phyloP scores from a whole-genome alignment of 108 stramenopile species.

The Bacterosira constricta region DNA sequence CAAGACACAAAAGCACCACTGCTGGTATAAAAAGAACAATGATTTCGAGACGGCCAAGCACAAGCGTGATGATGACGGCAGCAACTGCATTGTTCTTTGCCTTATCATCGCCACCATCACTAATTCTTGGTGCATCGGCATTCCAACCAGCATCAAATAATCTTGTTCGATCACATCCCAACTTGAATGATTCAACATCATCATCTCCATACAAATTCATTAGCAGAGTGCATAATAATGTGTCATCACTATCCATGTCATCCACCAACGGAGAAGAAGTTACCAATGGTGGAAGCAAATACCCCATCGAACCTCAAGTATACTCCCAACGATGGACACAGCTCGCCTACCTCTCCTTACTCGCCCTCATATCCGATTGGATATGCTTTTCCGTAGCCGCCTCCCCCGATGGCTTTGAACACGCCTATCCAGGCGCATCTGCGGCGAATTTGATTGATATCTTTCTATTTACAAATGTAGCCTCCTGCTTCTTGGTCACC shows the following conservation, averaged over 20 bases:
- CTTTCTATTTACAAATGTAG: slow-evolving; percentile 55
- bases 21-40: no score
- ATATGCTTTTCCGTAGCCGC: slow-evolving; percentile 61
- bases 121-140: not conserved
- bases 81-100: not conserved
- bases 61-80: not conserved
- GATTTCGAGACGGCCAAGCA: no score
- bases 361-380: slow-evolving; percentile 56
- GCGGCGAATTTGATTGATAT: slow-evolving; percentile 50
- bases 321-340: slow-evolving; percentile 51
- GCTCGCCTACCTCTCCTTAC: slow-evolving; percentile 49
- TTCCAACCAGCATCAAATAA: not conserved
- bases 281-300: no score
- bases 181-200: not conserved
- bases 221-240: not conserved
- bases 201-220: no score
- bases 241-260: not conserved
- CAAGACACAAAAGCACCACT: no score
- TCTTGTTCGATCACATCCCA: not conserved
- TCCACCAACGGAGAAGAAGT: no score
- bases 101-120: not conserved
- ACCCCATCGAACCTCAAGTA: slow-evolving; percentile 33
- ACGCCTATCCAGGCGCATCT: slow-evolving; percentile 42
- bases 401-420: slow-evolving; percentile 37
- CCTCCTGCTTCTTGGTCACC: slow-evolving; percentile 52